Base-by-base conservation (phyloP, 345 rosid genomes). In the Cardamine occulta region DNA sequence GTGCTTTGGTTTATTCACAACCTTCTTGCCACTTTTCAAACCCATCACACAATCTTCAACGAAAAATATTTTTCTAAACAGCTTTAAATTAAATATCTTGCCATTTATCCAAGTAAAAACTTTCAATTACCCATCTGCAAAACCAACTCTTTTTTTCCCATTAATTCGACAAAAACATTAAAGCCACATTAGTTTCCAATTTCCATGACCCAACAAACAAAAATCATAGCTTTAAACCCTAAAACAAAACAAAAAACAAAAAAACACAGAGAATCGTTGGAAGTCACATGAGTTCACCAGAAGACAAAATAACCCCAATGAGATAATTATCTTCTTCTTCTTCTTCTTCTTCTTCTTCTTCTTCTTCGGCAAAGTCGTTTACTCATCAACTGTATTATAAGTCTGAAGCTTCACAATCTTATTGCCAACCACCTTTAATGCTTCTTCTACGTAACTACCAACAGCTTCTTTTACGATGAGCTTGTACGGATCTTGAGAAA, bases 401-500 rank as follows among this genome's bases (percentile, higher is more conserved):
- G 10, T 34, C 32, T 58, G 70, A 23, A 37, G 32, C 54, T 66
- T 62, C 9, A 14, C 66, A 32, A 70, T 21, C 48, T 70, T 53
- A 31, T 35, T 75, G 19, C 72, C 72, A 15, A 74, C 34, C 19
- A 62, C 34, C 34, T 62, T 75, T 4, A 75, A 7, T 21, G 72
- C 74, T 29, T 78, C 45, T 52, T 63, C 64, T 19, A 84, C 40
- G 64, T 80, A 84, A 57, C 61, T 73, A 68, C 78, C 80, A 7
- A 84, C 83, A 3, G 66, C 77, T 9, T 66, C 60, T 15, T 62
- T 72, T 5, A 84, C 85, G 10, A 80, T 29, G 6, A 63, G 49
- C 55, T 78, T 82, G 68, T 74, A 82, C 7, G 81, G 77, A 23
- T 78, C 80, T 23, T 19, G 61, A 5, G 80, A 52, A 9, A 82